Conservation (phyloP, 1,139 yeast species). For the Nadsonia commutata region DNA sequence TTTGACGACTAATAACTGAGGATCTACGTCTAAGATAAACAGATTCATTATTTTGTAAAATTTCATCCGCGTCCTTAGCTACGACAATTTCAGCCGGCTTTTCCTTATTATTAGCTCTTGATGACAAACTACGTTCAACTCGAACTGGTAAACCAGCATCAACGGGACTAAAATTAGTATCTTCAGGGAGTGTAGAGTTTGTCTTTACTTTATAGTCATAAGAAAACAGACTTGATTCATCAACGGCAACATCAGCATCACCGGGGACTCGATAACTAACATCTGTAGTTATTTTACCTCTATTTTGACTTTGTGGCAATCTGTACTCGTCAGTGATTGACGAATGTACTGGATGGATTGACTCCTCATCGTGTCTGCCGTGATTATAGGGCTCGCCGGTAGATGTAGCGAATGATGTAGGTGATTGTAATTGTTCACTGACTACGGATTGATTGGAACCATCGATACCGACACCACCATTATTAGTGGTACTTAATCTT, state of each 20-base stretch:
- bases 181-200: conserved; percentile 18
- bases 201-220: conserved; percentile 22
- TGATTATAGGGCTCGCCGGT: background rate
- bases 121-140: conserved; percentile 23
- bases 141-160: conserved; percentile 20
- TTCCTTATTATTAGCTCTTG: conserved; percentile 22
- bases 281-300: background rate
- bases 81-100: conserved; percentile 10
- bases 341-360: conserved; percentile 10
- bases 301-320: background rate
- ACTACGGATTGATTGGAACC: conserved; percentile 2
- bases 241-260: conserved; percentile 13
- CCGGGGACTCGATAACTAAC: conserved; percentile 1
- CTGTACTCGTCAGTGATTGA: conserved; percentile 11
- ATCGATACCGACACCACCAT: too few relatives aligned
- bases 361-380: background rate
- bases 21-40: background rate
- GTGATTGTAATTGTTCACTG: conserved; percentile 5
- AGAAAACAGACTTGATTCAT: conserved; percentile 20
- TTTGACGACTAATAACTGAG: background rate
- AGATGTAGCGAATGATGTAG: background rate
- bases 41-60: background rate
- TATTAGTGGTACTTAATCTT: background rate
- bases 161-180: conserved; percentile 22
- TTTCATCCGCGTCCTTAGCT: background rate